Base-by-base conservation (phyloP, 805 yeast species). In the Kluyveromyces aestuarii region DNA sequence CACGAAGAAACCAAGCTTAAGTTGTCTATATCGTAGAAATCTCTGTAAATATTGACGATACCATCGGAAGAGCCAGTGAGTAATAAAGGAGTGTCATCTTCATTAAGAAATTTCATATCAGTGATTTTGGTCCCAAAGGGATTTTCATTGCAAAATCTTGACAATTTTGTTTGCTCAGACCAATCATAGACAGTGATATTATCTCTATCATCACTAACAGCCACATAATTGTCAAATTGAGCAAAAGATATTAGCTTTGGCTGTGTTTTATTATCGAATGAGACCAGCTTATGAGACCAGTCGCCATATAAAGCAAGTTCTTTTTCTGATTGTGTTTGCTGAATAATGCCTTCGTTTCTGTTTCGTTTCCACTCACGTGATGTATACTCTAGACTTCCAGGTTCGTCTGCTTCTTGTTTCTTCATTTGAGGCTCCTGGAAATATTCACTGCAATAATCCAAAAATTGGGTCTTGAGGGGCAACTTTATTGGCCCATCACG, bases 381-480 rank as follows among this genome's bases (percentile, higher is more conserved):
- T 36, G 86, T 80, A 57, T 87, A 87, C 53, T 87, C 90, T 50
- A 82, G 79, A 49, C 96, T 87, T 0, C 98, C 98, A 0, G 95
- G 93, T 63, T 89, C 96, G 57, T 91, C 97, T 16, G 80, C 68
- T 56, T 91, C 97, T 47, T 79, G 76, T 50, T 80, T 82, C 10
- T 87, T 81, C 83, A 90, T 83, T 61, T 91, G 98, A 0, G 99
- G 97, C 61, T 90, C 98, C 59, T 90, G 96, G 70, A 91, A 93
- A 60, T 89, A 90, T 63, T 93, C 99, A 50, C 87, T 62, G 56
- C 85, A 79, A 64, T 83, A 86, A 46, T 82, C 86, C 52, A 85
- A 76, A 57, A 86, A 84, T 7, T 79, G 77, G 9, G 87, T 81
- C 5, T 72, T 71, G 10, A 79, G 62, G 1, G 87, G 84, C 3